A percentile compares a stretch with the other conserved stretches of the same genome.
These are phyloP conservation scores for Saccharomycopsis guyanensis DNA, from an alignment of 805 yeast species.

Conservation along the genomic window DNA sequence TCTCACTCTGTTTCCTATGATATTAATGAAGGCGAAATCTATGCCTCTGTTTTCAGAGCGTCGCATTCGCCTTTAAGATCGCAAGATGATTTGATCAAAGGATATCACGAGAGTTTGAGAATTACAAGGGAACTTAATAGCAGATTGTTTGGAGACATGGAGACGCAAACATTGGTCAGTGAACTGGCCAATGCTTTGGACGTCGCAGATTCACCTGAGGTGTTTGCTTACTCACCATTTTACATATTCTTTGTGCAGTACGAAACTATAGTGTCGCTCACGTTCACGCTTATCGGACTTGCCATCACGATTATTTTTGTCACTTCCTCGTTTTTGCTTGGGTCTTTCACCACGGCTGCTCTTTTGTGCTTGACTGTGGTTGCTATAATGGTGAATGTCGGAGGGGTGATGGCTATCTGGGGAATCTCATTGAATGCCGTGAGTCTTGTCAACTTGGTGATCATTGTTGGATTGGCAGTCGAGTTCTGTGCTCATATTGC, in stretches of 20 bases:
- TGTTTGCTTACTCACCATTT: conserved; percentile 90
- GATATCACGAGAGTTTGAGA: conserved; percentile 64
- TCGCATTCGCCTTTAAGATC: conserved; percentile 74
- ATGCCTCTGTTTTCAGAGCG: conserved; percentile 67
- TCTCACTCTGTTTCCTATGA: conserved; percentile 46
- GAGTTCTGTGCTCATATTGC: conserved; percentile 89
- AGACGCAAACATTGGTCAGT: not conserved
- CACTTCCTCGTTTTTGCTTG: conserved; percentile 51
- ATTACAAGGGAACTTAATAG: conserved; percentile 49
- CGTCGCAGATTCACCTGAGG: conserved; percentile 30
- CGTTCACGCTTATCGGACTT: conserved; percentile 43
- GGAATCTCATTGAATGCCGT: conserved; percentile 80
- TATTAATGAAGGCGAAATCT: conserved; percentile 32
- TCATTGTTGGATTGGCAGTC: conserved; percentile 90
- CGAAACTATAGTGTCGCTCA: conserved; percentile 49
- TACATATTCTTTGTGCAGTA: conserved; percentile 92
- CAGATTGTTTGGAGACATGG: conserved; percentile 23
- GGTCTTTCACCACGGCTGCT: conserved; percentile 54
- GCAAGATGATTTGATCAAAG: conserved; percentile 76
- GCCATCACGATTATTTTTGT: conserved; percentile 49
- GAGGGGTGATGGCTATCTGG: conserved; percentile 74
- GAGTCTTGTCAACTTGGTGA: conserved; percentile 78
- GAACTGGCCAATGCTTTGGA: not conserved
- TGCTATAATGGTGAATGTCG: conserved; percentile 62
- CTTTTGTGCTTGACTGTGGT: conserved; percentile 51